Percentiles rank a stretch among this genome's conserved stretches.
These are phyloP conservation scores for Mycogone perniciosa DNA, from an alignment of 2,329 filamentous ascomycete genomes.

Conservation along the genomic window DNA sequence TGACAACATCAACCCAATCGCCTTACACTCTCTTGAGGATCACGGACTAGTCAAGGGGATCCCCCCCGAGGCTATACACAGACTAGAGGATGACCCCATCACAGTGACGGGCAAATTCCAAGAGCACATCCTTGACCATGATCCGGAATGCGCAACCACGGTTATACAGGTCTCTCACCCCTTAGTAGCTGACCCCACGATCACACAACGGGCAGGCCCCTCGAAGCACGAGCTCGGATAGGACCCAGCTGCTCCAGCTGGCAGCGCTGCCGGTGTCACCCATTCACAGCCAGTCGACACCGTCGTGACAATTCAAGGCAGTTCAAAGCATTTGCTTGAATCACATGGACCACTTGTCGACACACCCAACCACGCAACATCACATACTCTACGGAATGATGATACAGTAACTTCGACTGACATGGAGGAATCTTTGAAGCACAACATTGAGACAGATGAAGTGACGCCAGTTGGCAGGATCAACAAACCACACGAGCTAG, in stretches of 20 bases:
- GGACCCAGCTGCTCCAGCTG: neutral
- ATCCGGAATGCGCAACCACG: constrained; percentile 2
- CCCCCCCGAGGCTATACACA: constrained; percentile 7
- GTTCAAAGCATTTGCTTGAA: constrained; percentile 6
- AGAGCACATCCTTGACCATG: constrained; percentile 11
- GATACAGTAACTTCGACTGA: neutral
- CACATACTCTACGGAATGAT: constrained; percentile 11
- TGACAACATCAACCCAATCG: neutral
- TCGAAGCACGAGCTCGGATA: constrained; percentile 4
- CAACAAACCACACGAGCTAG: neutral
- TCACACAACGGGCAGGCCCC: neutral
- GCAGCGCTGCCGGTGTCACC: neutral
- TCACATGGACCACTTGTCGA: constrained; percentile 1
- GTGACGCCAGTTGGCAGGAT: neutral
- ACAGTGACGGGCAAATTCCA: neutral
- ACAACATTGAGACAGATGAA: neutral
- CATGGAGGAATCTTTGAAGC: neutral
- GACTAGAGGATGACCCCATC: constrained; percentile 9
- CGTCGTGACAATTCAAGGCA: neutral
- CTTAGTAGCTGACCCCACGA: constrained; percentile 9
- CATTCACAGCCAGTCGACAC: constrained; percentile 10
- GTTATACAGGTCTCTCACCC: constrained; percentile 4
- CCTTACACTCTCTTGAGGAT: neutral
- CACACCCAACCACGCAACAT: neutral
- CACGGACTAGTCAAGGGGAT: neutral